Percentiles rank a stretch among this genome's conserved stretches.
Conservation (phyloP, 2,329 filamentous ascomycete genomes). For the Fusarium incarnatum region DNA sequence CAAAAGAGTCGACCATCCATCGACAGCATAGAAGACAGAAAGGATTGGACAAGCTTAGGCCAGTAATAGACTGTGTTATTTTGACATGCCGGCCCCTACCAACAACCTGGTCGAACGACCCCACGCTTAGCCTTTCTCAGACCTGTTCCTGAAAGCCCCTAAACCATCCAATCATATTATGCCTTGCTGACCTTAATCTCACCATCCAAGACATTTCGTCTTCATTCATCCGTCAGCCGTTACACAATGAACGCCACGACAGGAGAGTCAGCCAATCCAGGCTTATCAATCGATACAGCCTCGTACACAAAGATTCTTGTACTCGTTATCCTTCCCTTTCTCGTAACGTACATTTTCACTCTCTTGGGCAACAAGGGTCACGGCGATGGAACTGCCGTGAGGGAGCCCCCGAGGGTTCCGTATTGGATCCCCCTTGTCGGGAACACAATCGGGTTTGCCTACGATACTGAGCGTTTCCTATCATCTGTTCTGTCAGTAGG, state of each 20-base stretch:
- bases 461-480: slow-evolving; percentile 30
- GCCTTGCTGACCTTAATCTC: background rate
- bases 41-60: too few relatives aligned
- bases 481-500: slow-evolving; percentile 15
- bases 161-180: background rate
- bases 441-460: slow-evolving; percentile 30
- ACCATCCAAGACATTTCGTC: background rate
- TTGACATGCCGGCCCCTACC: too few relatives aligned
- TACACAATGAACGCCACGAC: slow-evolving; percentile 13
- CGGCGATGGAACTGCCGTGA: background rate
- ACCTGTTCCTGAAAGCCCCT: too few relatives aligned
- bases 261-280: background rate
- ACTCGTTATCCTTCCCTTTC: slow-evolving; percentile 3
- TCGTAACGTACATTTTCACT: slow-evolving; percentile 26
- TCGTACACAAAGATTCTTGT: background rate
- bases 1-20: too few relatives aligned
- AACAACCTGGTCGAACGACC: too few relatives aligned
- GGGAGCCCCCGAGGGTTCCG: slow-evolving; percentile 29
- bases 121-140: background rate
- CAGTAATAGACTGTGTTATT: too few relatives aligned
- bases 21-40: too few relatives aligned
- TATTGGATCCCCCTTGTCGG: slow-evolving; percentile 34
- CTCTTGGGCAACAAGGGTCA: slow-evolving; percentile 10
- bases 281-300: background rate
- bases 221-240: background rate